Base-by-base conservation (phyloP, 2,329 filamentous ascomycete genomes). In the Aspergillus sp. region DNA sequence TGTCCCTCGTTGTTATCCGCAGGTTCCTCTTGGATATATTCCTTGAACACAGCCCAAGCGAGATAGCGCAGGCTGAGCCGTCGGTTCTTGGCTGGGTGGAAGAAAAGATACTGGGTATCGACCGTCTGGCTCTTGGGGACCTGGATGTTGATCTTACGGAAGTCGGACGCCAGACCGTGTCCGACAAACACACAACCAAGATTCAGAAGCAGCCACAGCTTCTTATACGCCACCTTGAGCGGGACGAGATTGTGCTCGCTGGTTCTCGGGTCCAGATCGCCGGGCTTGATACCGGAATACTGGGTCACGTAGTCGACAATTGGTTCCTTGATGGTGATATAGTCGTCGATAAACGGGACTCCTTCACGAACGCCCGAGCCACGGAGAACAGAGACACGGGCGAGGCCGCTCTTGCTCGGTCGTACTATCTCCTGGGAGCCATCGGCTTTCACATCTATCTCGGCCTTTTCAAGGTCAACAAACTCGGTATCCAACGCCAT, bases 91-190 rank as follows among this genome's bases (percentile, higher is more conserved):
- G 83, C 80, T 51, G 87, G 85, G 53, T 95, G 85, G 72, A 89
- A 95, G 76, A 95, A 97, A 1, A 96, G 80, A 58, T 95, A 88
- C 60, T 92, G 91, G 0, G 95, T 99, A 72, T 99, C 94, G 50
- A 99, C 90, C 33, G 96, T 88, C 69, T 99, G 94, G 3, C 83
- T 73, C 67, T 87, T 89, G 1, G 95, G 94, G 0, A 99, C 88
- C 69, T 96, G 90, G 51, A 99, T 96, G 71, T 99, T 99, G 73
- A 96, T 95, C 51, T 95, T 95, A 49, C 94, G 90, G 75, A 99
- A 97, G 72, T 99, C 94, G 62, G 94, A 93, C 60, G 90, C 90
- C 40, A 99, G 79, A 3, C 93, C 93, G 65, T 99, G 94, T 2
- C 94, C 94, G 4, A 99, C 82, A 68, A 99, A 99, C 57, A 89